Evolutionary conservation across 768 basidiomycete species (phyloP).

Genomic region (Leccinum broughii): DNA sequence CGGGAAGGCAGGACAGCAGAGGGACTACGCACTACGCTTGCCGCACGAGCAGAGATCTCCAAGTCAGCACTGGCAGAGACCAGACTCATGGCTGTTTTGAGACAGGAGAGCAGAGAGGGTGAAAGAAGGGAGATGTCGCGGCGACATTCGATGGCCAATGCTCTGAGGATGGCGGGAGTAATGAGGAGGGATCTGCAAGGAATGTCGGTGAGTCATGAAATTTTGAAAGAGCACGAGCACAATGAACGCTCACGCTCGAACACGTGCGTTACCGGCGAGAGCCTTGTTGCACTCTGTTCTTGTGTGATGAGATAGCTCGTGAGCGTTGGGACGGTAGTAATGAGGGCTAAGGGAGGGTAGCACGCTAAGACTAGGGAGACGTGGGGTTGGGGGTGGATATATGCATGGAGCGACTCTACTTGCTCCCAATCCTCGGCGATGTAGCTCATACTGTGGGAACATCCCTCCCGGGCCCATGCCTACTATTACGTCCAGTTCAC

Average conservation of each 20-base stretch:
- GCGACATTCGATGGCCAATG: conserved; percentile 84
- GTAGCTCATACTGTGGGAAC: conserved; percentile 16
- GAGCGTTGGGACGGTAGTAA: conserved; percentile 75
- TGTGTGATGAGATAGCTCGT: conserved; percentile 76
- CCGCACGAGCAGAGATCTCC: conserved; percentile 74
- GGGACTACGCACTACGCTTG: conserved; percentile 65
- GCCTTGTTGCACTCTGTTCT: conserved; percentile 66
- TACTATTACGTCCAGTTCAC: not conserved
- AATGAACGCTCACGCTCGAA: conserved; percentile 67
- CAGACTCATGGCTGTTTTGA: conserved; percentile 55
- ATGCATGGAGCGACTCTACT: conserved; percentile 51
- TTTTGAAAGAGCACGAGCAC: not conserved
- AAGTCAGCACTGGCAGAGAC: conserved; percentile 54
- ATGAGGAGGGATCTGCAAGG: conserved; percentile 68
- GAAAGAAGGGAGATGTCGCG: conserved; percentile 78
- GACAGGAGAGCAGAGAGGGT: conserved; percentile 62
- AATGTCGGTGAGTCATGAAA: not conserved
- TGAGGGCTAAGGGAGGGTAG: conserved; percentile 78
- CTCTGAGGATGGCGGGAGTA: conserved; percentile 77
- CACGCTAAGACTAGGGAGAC: conserved; percentile 81
- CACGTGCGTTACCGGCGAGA: conserved; percentile 66
- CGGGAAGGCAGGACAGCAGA: not conserved
- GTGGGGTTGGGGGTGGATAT: conserved; percentile 77
- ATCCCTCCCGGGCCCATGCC: conserved; percentile 9
- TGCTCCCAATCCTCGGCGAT: not conserved